Percentiles rank a stretch among this genome's conserved stretches.
phyloP scores from a whole-genome alignment of 2,329 filamentous ascomycete species.

The Endoconidiophora polonica region DNA sequence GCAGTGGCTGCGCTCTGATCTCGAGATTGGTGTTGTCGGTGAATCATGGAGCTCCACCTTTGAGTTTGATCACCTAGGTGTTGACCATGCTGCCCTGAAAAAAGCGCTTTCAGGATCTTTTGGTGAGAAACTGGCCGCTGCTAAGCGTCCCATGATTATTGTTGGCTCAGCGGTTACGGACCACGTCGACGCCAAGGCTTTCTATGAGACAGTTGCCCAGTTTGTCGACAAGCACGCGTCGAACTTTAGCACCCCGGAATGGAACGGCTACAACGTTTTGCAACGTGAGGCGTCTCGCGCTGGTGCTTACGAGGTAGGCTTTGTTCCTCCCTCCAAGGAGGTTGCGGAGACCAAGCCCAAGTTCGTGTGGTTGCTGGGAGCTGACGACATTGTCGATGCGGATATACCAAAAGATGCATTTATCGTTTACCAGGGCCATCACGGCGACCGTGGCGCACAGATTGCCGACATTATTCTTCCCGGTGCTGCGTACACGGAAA shows the following conservation, averaged over 20 bases:
- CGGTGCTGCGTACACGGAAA: constrained; percentile 92
- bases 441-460: constrained; percentile 85
- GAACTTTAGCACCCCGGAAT: constrained; percentile 77
- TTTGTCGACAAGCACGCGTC: constrained; percentile 88
- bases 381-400: constrained; percentile 70
- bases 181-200: constrained; percentile 76
- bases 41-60: constrained; percentile 89
- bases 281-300: constrained; percentile 84
- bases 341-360: constrained; percentile 79
- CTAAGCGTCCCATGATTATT: constrained; percentile 92
- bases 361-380: constrained; percentile 91
- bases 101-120: constrained; percentile 70
- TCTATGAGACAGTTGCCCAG: constrained; percentile 75
- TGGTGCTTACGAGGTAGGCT: constrained; percentile 91
- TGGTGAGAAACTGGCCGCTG: constrained; percentile 76
- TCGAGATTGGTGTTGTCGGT: constrained; percentile 82
- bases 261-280: constrained; percentile 95
- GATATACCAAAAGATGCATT: constrained; percentile 94
- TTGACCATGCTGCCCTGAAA: constrained; percentile 66
- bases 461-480: constrained; percentile 88
- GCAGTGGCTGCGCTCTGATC: constrained; percentile 89
- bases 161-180: constrained; percentile 85
- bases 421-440: constrained; percentile 94
- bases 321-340: constrained; percentile 65
- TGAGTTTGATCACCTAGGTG: constrained; percentile 80